Conservation (phyloP, 768 basidiomycete species). For the Tulasnella sp. region DNA sequence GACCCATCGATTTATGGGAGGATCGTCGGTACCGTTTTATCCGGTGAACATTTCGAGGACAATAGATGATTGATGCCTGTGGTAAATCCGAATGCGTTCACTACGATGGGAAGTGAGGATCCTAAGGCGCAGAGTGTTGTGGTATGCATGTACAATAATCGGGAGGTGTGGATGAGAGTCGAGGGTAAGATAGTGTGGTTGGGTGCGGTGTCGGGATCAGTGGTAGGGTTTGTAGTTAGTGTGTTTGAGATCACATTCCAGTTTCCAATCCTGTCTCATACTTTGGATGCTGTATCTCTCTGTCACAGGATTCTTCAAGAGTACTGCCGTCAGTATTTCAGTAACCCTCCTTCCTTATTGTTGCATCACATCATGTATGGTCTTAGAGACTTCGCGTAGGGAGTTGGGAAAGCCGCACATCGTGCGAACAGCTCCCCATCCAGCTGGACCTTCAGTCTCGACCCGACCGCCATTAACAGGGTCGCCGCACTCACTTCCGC, state of each 20-base stretch:
- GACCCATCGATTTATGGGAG: neutral
- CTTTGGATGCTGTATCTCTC: no score
- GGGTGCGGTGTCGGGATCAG: neutral
- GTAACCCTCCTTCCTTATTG: no score
- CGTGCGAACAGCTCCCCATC: no score
- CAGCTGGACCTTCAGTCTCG: no score
- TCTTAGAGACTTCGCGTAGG: no score
- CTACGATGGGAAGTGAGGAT: conserved; percentile 14
- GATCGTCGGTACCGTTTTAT: neutral
- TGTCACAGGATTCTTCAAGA: no score
- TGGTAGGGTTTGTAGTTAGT: neutral
- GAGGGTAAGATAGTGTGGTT: neutral
- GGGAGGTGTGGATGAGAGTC: conserved; percentile 21
- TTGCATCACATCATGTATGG: no score
- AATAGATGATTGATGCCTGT: conserved; percentile 17
- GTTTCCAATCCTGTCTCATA: no score
- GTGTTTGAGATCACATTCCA: neutral
- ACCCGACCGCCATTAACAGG: no score
- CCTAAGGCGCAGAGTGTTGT: conserved; percentile 29
- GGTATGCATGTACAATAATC: conserved; percentile 25
- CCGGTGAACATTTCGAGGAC: conserved; percentile 8
- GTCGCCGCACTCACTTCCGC: no score
- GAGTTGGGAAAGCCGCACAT: no score
- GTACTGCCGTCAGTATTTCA: no score
- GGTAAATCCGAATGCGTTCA: conserved; percentile 24